Conservation (phyloP, 345 rosid species). For the Rubroshorea leprosula region DNA sequence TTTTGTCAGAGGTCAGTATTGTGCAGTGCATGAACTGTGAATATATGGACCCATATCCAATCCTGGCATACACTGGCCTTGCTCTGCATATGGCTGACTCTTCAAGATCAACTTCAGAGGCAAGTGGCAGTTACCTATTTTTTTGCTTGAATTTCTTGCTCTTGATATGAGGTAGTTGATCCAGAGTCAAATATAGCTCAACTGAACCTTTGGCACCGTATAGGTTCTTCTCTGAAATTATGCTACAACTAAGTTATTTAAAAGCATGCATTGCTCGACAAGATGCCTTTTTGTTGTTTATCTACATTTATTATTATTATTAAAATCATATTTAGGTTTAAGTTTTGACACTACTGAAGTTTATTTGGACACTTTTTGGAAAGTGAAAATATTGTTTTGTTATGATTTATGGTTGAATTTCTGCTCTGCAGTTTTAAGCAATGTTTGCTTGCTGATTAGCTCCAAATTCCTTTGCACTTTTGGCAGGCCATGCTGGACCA, state of each 20-base stretch:
- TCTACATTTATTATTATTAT: too few relatives aligned
- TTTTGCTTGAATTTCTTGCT: conserved; percentile 14
- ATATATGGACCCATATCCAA: conserved; percentile 61
- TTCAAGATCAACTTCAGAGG: conserved; percentile 39
- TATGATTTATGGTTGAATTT: neutral
- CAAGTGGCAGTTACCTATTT: conserved; percentile 20
- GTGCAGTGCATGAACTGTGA: conserved; percentile 41
- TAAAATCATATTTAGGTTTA: too few relatives aligned
- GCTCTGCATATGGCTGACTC: conserved; percentile 47
- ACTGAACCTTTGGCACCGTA: neutral
- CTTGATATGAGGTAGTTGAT: neutral
- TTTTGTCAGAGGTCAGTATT: conserved; percentile 70
- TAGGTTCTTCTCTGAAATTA: too few relatives aligned
- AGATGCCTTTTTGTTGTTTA: too few relatives aligned
- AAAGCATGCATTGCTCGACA: too few relatives aligned
- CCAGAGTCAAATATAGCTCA: neutral
- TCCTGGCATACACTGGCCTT: conserved; percentile 66
- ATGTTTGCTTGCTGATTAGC: neutral
- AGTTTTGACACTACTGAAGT: too few relatives aligned
- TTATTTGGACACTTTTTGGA: too few relatives aligned
- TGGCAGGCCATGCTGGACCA: conserved; percentile 46
- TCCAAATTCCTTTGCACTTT: neutral
- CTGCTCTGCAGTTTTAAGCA: neutral
- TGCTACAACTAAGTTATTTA: too few relatives aligned
- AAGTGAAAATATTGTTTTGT: neutral